Evolutionary conservation across 2,329 filamentous ascomycete species (phyloP).

Genomic region (Pseudogymnoascus sp.): DNA sequence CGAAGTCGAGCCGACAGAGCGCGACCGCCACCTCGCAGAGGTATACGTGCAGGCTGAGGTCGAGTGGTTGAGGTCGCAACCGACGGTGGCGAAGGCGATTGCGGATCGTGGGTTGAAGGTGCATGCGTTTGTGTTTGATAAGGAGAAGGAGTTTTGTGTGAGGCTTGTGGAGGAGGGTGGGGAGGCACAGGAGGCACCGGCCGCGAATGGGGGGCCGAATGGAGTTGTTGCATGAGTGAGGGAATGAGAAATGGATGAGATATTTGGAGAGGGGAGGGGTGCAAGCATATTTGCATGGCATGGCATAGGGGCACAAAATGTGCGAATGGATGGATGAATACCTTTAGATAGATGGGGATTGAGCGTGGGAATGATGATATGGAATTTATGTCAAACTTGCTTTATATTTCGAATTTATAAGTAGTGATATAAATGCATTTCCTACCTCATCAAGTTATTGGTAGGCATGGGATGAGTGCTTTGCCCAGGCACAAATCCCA

Average conservation of each 20-base stretch:
- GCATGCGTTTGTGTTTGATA: conserved; percentile 57
- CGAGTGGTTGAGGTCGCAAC: conserved; percentile 49
- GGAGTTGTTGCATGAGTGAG: neutral
- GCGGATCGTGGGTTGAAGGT: conserved; percentile 51
- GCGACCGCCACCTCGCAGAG: conserved; percentile 48
- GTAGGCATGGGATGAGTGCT: too few relatives aligned
- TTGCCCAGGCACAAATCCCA: too few relatives aligned
- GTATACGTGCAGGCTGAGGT: conserved; percentile 54
- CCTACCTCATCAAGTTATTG: too few relatives aligned
- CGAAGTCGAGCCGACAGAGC: conserved; percentile 28
- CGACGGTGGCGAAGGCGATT: conserved; percentile 51
- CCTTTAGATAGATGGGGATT: neutral
- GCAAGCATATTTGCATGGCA: neutral
- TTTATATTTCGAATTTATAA: neutral
- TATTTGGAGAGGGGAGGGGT: neutral
- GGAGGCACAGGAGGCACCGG: conserved; percentile 21
- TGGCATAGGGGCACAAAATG: neutral
- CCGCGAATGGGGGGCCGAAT: conserved; percentile 11
- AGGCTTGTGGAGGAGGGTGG: conserved; percentile 37
- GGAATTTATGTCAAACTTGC: neutral
- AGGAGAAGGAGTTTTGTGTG: conserved; percentile 46
- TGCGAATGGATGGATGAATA: neutral
- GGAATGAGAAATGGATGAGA: neutral
- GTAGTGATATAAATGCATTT: too few relatives aligned
- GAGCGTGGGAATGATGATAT: neutral